phyloP scores from a whole-genome alignment of 2,329 filamentous ascomycete genomes.

The Fusarium albidum region DNA sequence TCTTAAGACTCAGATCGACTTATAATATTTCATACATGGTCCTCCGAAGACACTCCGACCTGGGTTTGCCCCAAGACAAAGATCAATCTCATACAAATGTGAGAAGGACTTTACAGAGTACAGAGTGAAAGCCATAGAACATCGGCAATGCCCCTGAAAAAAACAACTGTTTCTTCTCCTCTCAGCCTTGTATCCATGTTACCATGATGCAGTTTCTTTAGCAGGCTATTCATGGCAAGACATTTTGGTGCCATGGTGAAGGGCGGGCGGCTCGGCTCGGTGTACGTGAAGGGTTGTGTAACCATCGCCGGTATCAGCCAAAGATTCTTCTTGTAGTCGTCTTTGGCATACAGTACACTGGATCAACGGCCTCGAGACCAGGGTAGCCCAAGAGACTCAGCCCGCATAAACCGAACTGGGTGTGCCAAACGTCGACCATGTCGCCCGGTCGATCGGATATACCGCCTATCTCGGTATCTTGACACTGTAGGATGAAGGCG shows the following conservation, averaged over 20 bases:
- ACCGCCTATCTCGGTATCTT: constrained; percentile 85
- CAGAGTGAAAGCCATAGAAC: constrained; percentile 37
- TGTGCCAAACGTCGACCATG: constrained; percentile 98
- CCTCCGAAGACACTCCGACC: not conserved
- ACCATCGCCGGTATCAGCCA: constrained; percentile 40
- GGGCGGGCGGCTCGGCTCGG: not conserved
- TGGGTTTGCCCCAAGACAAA: not conserved
- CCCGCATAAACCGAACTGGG: constrained; percentile 86
- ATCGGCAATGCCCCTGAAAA: constrained; percentile 40
- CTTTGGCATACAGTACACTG: constrained; percentile 86
- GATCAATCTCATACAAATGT: constrained; percentile 18
- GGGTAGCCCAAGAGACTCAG: constrained; percentile 83
- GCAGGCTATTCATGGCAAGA: constrained; percentile 78
- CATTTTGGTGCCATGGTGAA: not conserved
- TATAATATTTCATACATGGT: not conserved
- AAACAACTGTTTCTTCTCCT: constrained; percentile 58
- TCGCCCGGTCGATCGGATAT: constrained; percentile 91
- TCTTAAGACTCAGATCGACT: not conserved
- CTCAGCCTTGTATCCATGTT: constrained; percentile 74
- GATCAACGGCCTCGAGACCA: constrained; percentile 82
- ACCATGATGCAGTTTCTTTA: constrained; percentile 57
- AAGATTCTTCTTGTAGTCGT: constrained; percentile 68
- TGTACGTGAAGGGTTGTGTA: not conserved
- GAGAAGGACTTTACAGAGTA: constrained; percentile 42
- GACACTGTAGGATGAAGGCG: constrained; percentile 84